A percentile compares a stretch with the other conserved stretches of the same genome.
Conservation (phyloP, 176 grass and related monocot species). For the Saccharum officinarum region DNA sequence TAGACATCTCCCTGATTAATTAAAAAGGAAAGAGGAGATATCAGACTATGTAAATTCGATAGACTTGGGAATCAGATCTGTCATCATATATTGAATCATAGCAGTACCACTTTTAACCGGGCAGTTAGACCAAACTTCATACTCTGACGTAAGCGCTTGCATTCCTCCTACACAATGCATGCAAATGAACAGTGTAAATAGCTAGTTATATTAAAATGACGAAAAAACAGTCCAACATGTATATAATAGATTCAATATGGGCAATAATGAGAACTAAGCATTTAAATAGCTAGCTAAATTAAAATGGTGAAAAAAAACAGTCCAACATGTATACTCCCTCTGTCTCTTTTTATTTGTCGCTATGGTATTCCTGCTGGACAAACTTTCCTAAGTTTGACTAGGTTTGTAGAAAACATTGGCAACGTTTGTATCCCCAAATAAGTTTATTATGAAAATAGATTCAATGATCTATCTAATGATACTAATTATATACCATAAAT, state of each 20-base stretch:
- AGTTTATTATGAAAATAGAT: no score
- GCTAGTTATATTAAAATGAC: background rate
- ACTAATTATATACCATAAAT: no score
- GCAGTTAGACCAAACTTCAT: slow-evolving; percentile 73
- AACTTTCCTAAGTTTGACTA: no score
- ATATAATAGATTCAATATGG: no score
- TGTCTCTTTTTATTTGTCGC: no score
- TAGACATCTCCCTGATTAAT: slow-evolving; percentile 68
- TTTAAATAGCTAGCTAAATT: slow-evolving; percentile 15
- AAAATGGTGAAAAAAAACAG: background rate
- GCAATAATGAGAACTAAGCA: background rate
- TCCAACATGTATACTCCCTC: background rate
- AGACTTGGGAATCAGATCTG: slow-evolving; percentile 13
- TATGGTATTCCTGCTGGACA: no score
- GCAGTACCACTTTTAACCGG: slow-evolving; percentile 88
- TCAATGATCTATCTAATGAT: no score
- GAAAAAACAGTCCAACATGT: background rate
- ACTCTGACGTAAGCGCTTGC: slow-evolving; percentile 78
- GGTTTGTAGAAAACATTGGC: no score
- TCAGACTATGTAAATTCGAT: slow-evolving; percentile 27
- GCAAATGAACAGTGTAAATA: slow-evolving; percentile 37
- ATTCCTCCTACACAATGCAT: slow-evolving; percentile 78
- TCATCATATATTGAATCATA: slow-evolving; percentile 35
- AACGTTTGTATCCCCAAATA: no score
- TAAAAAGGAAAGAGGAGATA: slow-evolving; percentile 20